A percentile compares a stretch with the other conserved stretches of the same genome.
phyloP scores from a whole-genome alignment of 768 basidiomycete species.

The Crepidotus variabilis region DNA sequence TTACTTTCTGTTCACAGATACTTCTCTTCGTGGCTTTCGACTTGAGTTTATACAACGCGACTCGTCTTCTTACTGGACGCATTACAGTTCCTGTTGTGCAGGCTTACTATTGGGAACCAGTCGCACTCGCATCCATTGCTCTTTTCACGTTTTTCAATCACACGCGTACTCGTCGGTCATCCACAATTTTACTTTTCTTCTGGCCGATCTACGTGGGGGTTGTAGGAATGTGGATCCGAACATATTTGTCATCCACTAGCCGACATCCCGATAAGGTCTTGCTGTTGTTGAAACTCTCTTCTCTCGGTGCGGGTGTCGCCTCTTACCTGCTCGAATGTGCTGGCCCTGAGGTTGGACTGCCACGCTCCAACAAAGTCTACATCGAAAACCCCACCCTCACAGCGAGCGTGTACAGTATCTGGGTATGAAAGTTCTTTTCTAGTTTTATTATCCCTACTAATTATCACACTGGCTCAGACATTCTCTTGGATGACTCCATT shows the following conservation, averaged over 20 bases:
- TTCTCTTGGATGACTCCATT: constrained; percentile 87
- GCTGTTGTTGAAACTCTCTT: constrained; percentile 39
- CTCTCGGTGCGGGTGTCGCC: constrained; percentile 42
- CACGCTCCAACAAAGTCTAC: constrained; percentile 27
- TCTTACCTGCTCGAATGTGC: constrained; percentile 66
- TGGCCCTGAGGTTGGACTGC: constrained; percentile 55
- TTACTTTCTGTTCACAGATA: constrained; percentile 28
- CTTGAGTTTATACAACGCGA: constrained; percentile 40
- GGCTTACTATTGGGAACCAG: constrained; percentile 55
- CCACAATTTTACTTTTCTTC: constrained; percentile 71
- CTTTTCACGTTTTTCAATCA: constrained; percentile 66
- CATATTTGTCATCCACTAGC: constrained; percentile 31
- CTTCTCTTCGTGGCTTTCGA: constrained; percentile 44
- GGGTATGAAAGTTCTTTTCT: constrained; percentile 32
- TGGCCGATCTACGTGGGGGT: constrained; percentile 67
- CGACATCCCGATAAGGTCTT: constrained; percentile 28
- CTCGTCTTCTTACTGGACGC: constrained; percentile 31
- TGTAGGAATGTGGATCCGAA: constrained; percentile 57
- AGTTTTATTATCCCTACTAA: not conserved
- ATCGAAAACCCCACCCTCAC: constrained; percentile 69
- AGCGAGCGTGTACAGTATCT: constrained; percentile 79
- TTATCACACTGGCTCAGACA: constrained; percentile 31
- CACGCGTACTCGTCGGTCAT: constrained; percentile 64
- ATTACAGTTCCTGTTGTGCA: constrained; percentile 41
- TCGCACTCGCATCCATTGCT: constrained; percentile 45